Conservation (phyloP, 345 rosid genomes). For the Rhizophora apiculata region DNA sequence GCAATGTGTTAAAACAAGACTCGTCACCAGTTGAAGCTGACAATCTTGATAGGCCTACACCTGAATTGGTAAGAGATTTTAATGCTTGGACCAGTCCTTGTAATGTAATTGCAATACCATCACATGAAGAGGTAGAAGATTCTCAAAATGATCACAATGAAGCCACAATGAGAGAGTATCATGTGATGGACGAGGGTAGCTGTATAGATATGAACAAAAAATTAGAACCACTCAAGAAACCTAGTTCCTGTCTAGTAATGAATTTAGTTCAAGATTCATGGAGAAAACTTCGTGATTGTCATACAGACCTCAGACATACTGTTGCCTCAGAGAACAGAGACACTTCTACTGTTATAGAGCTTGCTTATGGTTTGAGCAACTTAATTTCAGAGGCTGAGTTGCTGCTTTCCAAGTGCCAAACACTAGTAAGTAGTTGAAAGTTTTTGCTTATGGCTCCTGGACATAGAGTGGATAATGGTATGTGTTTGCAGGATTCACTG, state of each 20-base stretch:
- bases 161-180: constrained; percentile 38
- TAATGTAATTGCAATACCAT: constrained; percentile 41
- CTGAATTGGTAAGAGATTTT: constrained; percentile 28
- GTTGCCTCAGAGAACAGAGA: constrained; percentile 49
- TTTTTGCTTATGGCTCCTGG: constrained; percentile 9
- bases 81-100: constrained; percentile 33
- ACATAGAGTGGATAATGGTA: constrained; percentile 10
- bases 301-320: constrained; percentile 42
- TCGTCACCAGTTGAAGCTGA: constrained; percentile 31
- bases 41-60: constrained; percentile 19
- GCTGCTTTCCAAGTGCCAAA: constrained; percentile 44
- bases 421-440: constrained; percentile 33
- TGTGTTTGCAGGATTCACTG: constrained; percentile 47
- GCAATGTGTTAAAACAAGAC: constrained; percentile 31
- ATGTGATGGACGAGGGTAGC: constrained; percentile 83
- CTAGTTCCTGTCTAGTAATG: constrained; percentile 18
- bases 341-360: constrained; percentile 42
- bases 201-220: constrained; percentile 57
- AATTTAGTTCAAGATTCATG: constrained; percentile 60
- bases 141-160: constrained; percentile 36
- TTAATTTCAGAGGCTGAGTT: constrained; percentile 75
- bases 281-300: constrained; percentile 48
- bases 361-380: constrained; percentile 54
- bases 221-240: constrained; percentile 28
- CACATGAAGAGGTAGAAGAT: constrained; percentile 45